Evolutionary conservation across 306 rosid genomes (phyloP), one percentile per base, ranked within the genome.

Genomic region (Rubus idaeus): DNA sequence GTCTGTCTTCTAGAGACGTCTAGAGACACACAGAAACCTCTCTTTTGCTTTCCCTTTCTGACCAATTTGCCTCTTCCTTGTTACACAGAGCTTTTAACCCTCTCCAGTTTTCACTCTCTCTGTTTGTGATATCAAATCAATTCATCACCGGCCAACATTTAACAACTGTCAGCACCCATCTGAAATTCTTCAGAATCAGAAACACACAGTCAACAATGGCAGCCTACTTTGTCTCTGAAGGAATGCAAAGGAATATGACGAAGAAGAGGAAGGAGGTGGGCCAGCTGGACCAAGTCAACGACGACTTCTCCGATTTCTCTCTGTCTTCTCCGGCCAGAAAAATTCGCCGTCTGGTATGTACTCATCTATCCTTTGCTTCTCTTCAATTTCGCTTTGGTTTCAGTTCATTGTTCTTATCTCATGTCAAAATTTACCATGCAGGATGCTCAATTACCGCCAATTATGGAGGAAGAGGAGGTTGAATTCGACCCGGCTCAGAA

Each of bases 291-390:
- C 78, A 81, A 35, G 68, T 93, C 18, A 51, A 60, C 85, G 72
- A 87, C 6, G 89, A 91, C 35, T 90, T 92, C 84, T 90, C 91
- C 50, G 96, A 89, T 62, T 86, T 95, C 85, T 86, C 97, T 52
- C 86, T 95, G 2, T 86, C 90, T 39, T 88, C 96, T n/a, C 93
- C 96, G 0, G 90, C 97, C 11, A 85, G 89, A 45, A 95, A 95
- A 89, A 92, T 92, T 84, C 98, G 98, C 76, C 96, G 98, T 71
- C 88, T 95, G 80, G 96, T 90, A 76, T 35, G 45, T 21, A 16
- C 4, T 4, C 8, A 5, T 8, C 4, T 42, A 1, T 1, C 5
- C 13, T 41, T 23, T 70, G 4, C 17, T 17, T 21, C 8, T 4
- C 30, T 35, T 45, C 4, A 16, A n/a, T 35, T 2, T 6, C 47